phyloP scores from a whole-genome alignment of 805 yeast genomes.

The Spathaspora passalidarum region DNA sequence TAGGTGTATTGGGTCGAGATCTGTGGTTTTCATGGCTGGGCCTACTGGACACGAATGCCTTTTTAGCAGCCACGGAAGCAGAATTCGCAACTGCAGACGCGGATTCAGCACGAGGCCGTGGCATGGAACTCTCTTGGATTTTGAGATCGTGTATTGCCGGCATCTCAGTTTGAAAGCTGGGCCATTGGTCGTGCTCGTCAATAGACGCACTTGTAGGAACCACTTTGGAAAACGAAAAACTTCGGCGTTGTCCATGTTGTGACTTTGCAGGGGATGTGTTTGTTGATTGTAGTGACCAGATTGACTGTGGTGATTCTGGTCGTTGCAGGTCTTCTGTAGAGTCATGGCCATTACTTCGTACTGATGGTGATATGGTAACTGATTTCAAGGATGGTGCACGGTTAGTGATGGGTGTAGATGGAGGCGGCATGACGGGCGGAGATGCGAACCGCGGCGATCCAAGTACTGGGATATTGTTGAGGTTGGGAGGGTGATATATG shows the following conservation, averaged over 20 bases:
- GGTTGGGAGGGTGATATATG: conserved; percentile 11
- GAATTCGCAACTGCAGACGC: conserved; percentile 24
- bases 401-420: conserved; percentile 13
- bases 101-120: conserved; percentile 14
- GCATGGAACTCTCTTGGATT: not conserved
- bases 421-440: not conserved
- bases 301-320: conserved; percentile 18
- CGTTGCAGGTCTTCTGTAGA: conserved; percentile 7
- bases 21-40: not conserved
- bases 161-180: not conserved
- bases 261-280: not conserved
- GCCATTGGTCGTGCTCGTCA: conserved; percentile 6
- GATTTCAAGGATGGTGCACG: conserved; percentile 30
- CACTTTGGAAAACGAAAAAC: conserved; percentile 12
- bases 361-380: conserved; percentile 37
- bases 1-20: not conserved
- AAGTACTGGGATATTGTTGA: conserved; percentile 4
- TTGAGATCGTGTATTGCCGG: not conserved
- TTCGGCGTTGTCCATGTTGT: conserved; percentile 6
- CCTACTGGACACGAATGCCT: conserved; percentile 22
- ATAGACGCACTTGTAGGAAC: not conserved
- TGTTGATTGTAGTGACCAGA: conserved; percentile 10
- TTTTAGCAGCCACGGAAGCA: conserved; percentile 24
- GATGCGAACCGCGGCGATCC: not conserved
- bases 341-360: conserved; percentile 10